Evolutionary conservation across 495 filamentous ascomycete genomes (phyloP).

Genomic region (Tuber umbilicatum): DNA sequence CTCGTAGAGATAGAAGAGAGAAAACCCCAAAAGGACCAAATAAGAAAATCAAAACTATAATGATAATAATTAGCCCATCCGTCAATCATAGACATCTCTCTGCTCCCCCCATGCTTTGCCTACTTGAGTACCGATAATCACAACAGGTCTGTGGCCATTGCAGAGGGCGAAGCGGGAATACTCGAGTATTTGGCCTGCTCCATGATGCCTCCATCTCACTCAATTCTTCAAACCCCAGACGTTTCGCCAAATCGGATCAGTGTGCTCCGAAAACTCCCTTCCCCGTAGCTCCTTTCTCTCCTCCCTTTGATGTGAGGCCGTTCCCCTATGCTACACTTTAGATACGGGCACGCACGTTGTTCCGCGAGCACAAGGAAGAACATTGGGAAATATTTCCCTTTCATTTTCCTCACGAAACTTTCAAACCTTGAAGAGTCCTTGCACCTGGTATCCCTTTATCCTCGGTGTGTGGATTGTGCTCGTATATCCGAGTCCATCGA

Average conservation of each 20-base stretch:
- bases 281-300: background rate
- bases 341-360: background rate
- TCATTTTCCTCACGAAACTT: background rate
- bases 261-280: constrained; percentile 1
- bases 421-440: background rate
- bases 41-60: background rate
- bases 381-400: background rate
- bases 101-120: background rate
- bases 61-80: background rate
- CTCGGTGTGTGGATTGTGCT: background rate
- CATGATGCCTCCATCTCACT: too few relatives aligned
- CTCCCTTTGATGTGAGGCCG: background rate
- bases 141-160: background rate
- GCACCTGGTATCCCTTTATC: background rate
- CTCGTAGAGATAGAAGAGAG: background rate
- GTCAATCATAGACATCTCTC: background rate
- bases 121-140: background rate
- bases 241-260: constrained; percentile 4
- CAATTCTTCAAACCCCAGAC: background rate
- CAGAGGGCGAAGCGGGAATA: background rate
- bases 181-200: background rate
- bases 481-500: background rate
- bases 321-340: background rate
- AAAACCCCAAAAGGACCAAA: background rate
- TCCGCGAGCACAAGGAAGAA: background rate